These are phyloP conservation scores for Melampsora larici-populina DNA, from an alignment of 1,284 basidiomycete genomes.

Conservation along the genomic window DNA sequence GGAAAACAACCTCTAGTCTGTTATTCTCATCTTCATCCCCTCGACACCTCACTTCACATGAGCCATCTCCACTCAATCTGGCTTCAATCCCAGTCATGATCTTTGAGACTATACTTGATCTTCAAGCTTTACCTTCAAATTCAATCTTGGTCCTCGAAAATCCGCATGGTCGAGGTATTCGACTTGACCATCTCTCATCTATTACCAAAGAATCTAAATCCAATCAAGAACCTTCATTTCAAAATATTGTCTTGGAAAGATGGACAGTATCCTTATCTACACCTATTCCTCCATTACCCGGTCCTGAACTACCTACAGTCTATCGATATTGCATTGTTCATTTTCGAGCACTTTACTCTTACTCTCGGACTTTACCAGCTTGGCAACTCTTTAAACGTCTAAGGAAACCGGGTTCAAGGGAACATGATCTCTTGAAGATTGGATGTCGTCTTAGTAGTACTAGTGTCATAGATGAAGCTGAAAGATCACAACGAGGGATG, in stretches of 20 bases:
- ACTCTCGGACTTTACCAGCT: conserved; percentile 22
- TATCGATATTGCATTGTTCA: conserved; percentile 42
- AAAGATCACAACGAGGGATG: background rate
- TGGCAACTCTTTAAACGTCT: conserved; percentile 9
- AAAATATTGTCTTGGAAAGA: conserved; percentile 35
- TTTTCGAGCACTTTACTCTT: conserved; percentile 28
- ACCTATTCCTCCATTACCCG: conserved; percentile 3
- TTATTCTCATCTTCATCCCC: conserved; percentile 9
- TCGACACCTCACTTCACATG: background rate
- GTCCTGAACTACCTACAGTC: conserved; percentile 25
- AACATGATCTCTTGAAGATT: conserved; percentile 23
- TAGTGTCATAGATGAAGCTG: background rate
- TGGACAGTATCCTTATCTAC: conserved; percentile 22
- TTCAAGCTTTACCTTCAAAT: conserved; percentile 21
- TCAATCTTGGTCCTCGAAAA: conserved; percentile 5
- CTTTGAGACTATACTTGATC: conserved; percentile 40
- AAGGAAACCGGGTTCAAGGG: background rate
- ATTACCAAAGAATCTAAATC: background rate
- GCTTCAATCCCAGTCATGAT: conserved; percentile 16
- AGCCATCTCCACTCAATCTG: background rate
- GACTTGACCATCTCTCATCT: background rate
- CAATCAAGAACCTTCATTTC: background rate
- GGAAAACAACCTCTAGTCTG: conserved; percentile 27
- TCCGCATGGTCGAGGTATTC: background rate
- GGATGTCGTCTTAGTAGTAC: conserved; percentile 29